Conservation (phyloP, 1,284 basidiomycete genomes). For the Sparassis latifolia region DNA sequence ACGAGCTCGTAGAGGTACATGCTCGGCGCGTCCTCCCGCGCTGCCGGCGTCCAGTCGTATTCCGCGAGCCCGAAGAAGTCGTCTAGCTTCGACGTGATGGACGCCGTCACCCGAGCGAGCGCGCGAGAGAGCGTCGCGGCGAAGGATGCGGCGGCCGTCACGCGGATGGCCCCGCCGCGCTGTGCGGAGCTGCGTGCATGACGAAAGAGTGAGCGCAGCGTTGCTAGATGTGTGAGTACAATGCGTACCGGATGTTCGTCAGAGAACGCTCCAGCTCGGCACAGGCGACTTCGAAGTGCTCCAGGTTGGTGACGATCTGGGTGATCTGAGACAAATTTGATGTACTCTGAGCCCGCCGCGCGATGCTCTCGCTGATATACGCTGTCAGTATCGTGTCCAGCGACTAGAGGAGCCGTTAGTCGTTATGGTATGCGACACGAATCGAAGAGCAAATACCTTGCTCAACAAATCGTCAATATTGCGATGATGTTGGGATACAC, state of each 20-base stretch:
- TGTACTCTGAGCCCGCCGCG: conserved; percentile 62
- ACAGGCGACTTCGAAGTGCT: conserved; percentile 88
- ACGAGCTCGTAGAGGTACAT: conserved; percentile 93
- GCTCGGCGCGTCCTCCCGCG: conserved; percentile 71
- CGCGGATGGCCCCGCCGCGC: conserved; percentile 72
- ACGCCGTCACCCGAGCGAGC: conserved; percentile 70
- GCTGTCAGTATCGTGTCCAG: conserved; percentile 81
- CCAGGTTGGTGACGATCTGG: conserved; percentile 90
- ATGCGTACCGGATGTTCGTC: conserved; percentile 64
- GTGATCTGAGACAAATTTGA: conserved; percentile 90
- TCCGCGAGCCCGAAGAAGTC: conserved; percentile 94
- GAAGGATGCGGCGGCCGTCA: conserved; percentile 68
- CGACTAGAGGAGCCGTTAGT: conserved; percentile 43
- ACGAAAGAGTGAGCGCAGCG: neutral
- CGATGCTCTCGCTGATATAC: conserved; percentile 78
- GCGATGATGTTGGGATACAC: conserved; percentile 85
- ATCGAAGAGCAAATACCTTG: conserved; percentile 47
- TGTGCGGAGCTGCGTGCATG: conserved; percentile 47
- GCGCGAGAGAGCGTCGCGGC: conserved; percentile 64
- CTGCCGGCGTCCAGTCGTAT: conserved; percentile 85
- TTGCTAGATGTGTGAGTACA: neutral
- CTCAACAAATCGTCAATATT: conserved; percentile 91
- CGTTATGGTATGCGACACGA: neutral
- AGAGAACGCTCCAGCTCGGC: conserved; percentile 84
- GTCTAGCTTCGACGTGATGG: conserved; percentile 92